Evolutionary conservation across 805 yeast genomes (phyloP).

Genomic region (Cyberlindnera petersonii): DNA sequence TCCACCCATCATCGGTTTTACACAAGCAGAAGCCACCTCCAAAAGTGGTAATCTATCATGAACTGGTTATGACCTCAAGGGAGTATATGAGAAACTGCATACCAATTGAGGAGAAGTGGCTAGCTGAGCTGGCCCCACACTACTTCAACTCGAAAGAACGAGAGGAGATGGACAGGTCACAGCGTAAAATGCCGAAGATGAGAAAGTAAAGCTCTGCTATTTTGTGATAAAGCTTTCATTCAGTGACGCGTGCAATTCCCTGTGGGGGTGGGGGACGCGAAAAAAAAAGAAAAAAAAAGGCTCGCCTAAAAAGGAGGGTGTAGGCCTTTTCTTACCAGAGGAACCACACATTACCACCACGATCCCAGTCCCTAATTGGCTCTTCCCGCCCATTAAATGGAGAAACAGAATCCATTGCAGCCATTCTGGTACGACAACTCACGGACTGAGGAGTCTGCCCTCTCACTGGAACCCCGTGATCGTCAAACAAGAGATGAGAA

Average conservation of each 20-base stretch:
- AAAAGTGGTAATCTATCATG: conserved; percentile 71
- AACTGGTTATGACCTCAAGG: conserved; percentile 76
- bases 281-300: too few relatives aligned
- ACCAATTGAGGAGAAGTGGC: conserved; percentile 69
- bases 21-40: conserved; percentile 67
- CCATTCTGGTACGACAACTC: conserved; percentile 33
- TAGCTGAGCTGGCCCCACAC: conserved; percentile 71
- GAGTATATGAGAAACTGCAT: conserved; percentile 86
- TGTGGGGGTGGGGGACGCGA: too few relatives aligned
- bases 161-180: conserved; percentile 18
- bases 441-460: conserved; percentile 29
- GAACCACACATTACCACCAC: too few relatives aligned
- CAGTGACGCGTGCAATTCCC: too few relatives aligned
- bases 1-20: conserved; percentile 84
- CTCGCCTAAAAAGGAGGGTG: too few relatives aligned
- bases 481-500: conserved; percentile 38
- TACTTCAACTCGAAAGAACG: conserved; percentile 19
- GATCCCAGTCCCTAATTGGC: too few relatives aligned
- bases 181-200: conserved; percentile 22
- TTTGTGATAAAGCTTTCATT: too few relatives aligned
- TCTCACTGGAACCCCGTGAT: conserved; percentile 40
- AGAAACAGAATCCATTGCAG: conserved; percentile 17
- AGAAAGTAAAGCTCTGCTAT: conserved; percentile 8
- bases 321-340: too few relatives aligned
- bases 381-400: conserved; percentile 11